A percentile compares a stretch with the other conserved stretches of the same genome.
These are phyloP conservation scores for Platismatia glauca DNA, from an alignment of 495 filamentous ascomycete genomes.

Conservation along the genomic window DNA sequence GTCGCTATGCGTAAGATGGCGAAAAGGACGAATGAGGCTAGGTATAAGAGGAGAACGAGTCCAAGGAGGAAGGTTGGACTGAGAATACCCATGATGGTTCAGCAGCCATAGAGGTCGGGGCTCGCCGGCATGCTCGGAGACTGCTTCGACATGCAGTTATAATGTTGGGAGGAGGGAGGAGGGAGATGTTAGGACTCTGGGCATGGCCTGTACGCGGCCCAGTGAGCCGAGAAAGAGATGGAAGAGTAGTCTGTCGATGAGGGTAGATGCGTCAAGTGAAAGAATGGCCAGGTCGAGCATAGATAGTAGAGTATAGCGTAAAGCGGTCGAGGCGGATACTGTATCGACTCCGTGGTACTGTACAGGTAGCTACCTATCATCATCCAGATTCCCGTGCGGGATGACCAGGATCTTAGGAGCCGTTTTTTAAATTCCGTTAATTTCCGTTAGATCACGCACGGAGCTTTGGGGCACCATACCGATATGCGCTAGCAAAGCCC, in stretches of 20 bases:
- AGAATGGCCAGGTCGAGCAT: too few species aligned
- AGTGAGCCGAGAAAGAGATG: background rate
- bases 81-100: conserved; percentile 47
- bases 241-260: background rate
- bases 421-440: too few species aligned
- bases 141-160: conserved; percentile 7
- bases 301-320: too few species aligned
- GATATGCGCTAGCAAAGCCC: too few species aligned
- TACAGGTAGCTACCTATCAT: too few species aligned
- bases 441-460: too few species aligned
- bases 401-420: too few species aligned
- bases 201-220: conserved; percentile 1
- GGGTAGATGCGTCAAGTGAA: too few species aligned
- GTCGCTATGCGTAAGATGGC: conserved; percentile 86
- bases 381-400: too few species aligned
- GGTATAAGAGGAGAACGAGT: conserved; percentile 73
- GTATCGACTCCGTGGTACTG: too few species aligned
- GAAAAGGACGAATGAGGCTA: conserved; percentile 87
- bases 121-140: conserved; percentile 17
- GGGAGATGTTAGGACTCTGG: background rate
- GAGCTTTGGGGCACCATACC: too few species aligned
- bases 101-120: conserved; percentile 17
- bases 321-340: too few species aligned
- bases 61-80: conserved; percentile 76
- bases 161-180: background rate